Evolutionary conservation across 306 rosid genomes (phyloP), one percentile per base, ranked within the genome.

Genomic region (Hippophae tibetana): DNA sequence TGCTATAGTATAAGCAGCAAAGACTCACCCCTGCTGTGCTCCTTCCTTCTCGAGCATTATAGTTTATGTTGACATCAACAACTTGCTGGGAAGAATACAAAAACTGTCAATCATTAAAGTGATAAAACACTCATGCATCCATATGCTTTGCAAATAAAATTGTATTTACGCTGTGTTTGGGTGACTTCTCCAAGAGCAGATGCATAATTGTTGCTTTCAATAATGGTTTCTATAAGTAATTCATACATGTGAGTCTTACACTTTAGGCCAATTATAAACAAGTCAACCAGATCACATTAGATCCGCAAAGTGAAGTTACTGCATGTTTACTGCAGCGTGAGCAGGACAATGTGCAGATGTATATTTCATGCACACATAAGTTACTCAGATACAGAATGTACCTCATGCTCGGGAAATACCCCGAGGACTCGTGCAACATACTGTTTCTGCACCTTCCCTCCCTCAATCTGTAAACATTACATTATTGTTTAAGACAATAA

Each of bases 21-120:
- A 50, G 56, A 58, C 79, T 79, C 75, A 86, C 99, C 90, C 84
- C 94, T 12, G 80, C 83, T 12, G 90, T 80, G 86, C 95, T 86
- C 73, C 87, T 84, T 72, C 86, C 88, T 81, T 93, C 95, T 52
- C 94, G 86, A 67, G 95, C 83, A 84, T 89, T 76, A 70, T 93
- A 83, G 56, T 86, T 69, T 72, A 93, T 61, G 61, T 84, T 89
- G 61, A 81, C 94, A 73, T 89, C 94, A 53, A 82, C 83, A 62
- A 72, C 64, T 75, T 77, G 70, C 99, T 93, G 79, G 73, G 70
- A 12, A 56, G 68, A 57, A 60, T 55, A 52, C 62, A 48, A 61
- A 14, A 43, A 40, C 52, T 51, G 23, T 70, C 47, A 64, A 61
- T 60, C 64, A 31, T 57, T 42, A 56, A 51, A 47, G n/a, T 63